A percentile compares a stretch with the other conserved stretches of the same genome.
phyloP scores from a whole-genome alignment of 2,329 filamentous ascomycete genomes.

The Cladobotryum mycophilum region DNA sequence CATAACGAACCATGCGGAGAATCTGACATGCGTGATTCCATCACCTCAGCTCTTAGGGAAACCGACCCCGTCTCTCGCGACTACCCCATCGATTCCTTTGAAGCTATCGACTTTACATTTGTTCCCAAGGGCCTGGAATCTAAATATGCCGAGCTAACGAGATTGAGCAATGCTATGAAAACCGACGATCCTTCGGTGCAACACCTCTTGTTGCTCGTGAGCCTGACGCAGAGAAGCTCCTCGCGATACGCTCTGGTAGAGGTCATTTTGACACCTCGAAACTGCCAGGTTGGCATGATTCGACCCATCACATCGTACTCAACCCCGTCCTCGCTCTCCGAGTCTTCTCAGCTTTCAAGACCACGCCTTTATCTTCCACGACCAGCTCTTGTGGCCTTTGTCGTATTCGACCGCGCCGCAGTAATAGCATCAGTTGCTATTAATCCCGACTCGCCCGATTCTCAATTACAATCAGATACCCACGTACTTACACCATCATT shows the following conservation, averaged over 20 bases:
- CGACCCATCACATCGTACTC: slow-evolving; percentile 62
- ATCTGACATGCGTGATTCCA: slow-evolving; percentile 59
- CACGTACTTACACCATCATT: slow-evolving; percentile 61
- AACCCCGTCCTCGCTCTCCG: slow-evolving; percentile 40
- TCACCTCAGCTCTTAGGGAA: slow-evolving; percentile 57
- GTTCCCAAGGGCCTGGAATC: slow-evolving; percentile 47
- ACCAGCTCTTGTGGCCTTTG: slow-evolving; percentile 72
- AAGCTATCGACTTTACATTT: slow-evolving; percentile 74
- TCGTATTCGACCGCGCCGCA: slow-evolving; percentile 72
- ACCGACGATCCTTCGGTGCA: slow-evolving; percentile 46
- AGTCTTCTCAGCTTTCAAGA: slow-evolving; percentile 30
- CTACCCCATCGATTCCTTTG: slow-evolving; percentile 54
- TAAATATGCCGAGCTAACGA: slow-evolving; percentile 45
- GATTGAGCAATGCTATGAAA: slow-evolving; percentile 44
- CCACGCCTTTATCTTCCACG: slow-evolving; percentile 72
- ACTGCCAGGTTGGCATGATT: slow-evolving; percentile 55
- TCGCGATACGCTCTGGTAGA: slow-evolving; percentile 73
- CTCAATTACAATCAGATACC: slow-evolving; percentile 65
- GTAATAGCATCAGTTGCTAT: slow-evolving; percentile 68
- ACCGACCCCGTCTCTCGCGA: slow-evolving; percentile 43
- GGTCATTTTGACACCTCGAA: slow-evolving; percentile 51
- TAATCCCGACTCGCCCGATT: slow-evolving; percentile 64
- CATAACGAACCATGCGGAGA: slow-evolving; percentile 70
- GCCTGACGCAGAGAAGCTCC: slow-evolving; percentile 44
- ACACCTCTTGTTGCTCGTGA: slow-evolving; percentile 56